Conservation (phyloP, 1,284 basidiomycete genomes). For the Marasmius tenuissimus region DNA sequence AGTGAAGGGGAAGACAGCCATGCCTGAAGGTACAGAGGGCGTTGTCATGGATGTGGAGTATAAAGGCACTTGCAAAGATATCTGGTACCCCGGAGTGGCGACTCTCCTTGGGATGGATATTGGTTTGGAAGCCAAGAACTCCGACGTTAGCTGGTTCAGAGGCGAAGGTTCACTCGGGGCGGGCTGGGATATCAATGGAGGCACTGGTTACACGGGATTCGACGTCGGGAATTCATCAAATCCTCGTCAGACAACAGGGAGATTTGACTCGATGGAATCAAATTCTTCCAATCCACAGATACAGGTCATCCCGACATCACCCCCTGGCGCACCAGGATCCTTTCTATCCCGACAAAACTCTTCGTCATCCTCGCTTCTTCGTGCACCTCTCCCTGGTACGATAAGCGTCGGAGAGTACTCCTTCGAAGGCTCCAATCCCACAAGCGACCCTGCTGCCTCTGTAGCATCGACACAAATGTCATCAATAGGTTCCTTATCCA, state of each 20-base stretch:
- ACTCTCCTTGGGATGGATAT: constrained; percentile 79
- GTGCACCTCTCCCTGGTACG: constrained; percentile 61
- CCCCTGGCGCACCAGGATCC: constrained; percentile 4
- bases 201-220: constrained; percentile 67
- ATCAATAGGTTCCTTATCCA: constrained; percentile 54
- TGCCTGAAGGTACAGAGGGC: constrained; percentile 49
- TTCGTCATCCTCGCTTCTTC: constrained; percentile 59
- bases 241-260: constrained; percentile 25
- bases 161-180: constrained; percentile 43
- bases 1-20: constrained; percentile 49
- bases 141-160: constrained; percentile 58
- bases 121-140: constrained; percentile 63
- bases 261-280: constrained; percentile 53
- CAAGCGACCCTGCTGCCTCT: constrained; percentile 33
- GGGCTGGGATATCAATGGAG: constrained; percentile 62
- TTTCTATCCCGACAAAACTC: constrained; percentile 38
- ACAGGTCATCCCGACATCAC: constrained; percentile 20
- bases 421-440: constrained; percentile 51
- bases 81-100: constrained; percentile 81
- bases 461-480: constrained; percentile 48
- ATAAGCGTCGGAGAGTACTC: constrained; percentile 67
- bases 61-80: constrained; percentile 66
- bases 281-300: constrained; percentile 22
- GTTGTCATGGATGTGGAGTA: constrained; percentile 69
- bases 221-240: constrained; percentile 44